Conservation (phyloP, 1,139 yeast genomes). For the Pichia cactophila region DNA sequence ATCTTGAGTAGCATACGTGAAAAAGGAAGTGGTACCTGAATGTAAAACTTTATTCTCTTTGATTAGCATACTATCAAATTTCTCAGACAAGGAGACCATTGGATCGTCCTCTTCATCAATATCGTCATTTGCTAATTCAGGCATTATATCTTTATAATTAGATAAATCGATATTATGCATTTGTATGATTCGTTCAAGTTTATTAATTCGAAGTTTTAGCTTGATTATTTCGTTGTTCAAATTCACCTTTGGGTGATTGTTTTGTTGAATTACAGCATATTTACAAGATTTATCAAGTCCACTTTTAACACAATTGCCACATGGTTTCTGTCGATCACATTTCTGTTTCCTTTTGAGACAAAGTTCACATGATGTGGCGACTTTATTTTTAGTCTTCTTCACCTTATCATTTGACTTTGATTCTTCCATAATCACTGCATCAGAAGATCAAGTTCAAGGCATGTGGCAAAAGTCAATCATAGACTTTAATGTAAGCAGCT, state of each 20-base stretch:
- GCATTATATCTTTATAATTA: conserved; percentile 16
- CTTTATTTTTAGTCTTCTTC: conserved; percentile 29
- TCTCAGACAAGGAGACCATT: conserved; percentile 28
- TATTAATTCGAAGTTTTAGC: conserved; percentile 26
- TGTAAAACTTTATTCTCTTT: conserved; percentile 36
- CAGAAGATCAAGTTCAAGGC: too few relatives aligned
- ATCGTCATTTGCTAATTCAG: conserved; percentile 2
- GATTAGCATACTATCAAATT: conserved; percentile 33
- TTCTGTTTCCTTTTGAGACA: conserved; percentile 31
- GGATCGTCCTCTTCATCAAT: conserved; percentile 26
- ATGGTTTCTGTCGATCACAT: conserved; percentile 30
- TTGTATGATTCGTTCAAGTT: conserved; percentile 24
- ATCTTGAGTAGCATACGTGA: conserved; percentile 33
- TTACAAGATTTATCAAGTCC: conserved; percentile 22
- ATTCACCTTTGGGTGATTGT: conserved; percentile 18
- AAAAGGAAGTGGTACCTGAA: conserved; percentile 36
- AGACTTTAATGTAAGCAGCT: too few relatives aligned
- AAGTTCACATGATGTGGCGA: conserved; percentile 31
- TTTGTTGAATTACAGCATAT: conserved; percentile 23
- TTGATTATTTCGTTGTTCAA: conserved; percentile 26
- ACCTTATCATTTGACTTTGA: conserved; percentile 11
- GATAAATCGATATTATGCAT: conserved; percentile 21
- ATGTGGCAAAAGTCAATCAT: too few relatives aligned
- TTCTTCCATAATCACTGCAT: background rate
- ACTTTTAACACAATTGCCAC: conserved; percentile 27